Conservation (phyloP, 2,329 filamentous ascomycete genomes). For the Colletotrichum kahawae region DNA sequence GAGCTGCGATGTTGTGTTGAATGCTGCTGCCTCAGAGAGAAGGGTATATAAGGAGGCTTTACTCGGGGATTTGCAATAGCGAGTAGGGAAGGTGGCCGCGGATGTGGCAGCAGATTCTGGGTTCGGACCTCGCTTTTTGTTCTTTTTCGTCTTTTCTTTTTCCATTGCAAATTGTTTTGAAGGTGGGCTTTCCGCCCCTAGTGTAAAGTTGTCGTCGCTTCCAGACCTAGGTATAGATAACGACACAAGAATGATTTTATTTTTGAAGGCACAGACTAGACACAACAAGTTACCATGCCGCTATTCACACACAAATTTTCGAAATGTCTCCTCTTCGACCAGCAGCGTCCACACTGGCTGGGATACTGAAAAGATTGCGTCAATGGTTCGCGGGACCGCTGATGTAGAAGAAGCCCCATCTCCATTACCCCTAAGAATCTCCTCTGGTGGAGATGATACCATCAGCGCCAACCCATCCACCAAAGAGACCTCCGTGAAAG, state of each 20-base stretch:
- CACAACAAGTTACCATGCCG: too few relatives aligned
- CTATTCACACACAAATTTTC: not conserved
- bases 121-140: not conserved
- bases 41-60: not conserved
- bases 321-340: not conserved
- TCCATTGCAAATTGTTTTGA: not conserved
- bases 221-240: not conserved
- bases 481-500: not conserved
- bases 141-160: not conserved
- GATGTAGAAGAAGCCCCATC: rapidly evolving
- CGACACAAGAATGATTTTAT: not conserved
- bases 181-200: too few relatives aligned
- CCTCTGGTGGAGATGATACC: not conserved
- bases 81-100: not conserved
- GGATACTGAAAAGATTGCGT: not conserved
- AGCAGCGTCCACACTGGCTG: rapidly evolving
- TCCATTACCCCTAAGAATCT: not conserved
- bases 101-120: not conserved
- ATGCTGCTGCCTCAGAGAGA: not conserved
- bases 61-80: not conserved
- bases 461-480: not conserved
- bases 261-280: not conserved
- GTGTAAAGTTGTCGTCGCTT: too few relatives aligned
- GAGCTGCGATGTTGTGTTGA: not conserved
- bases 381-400: not conserved